Base-by-base conservation (phyloP, 768 basidiomycete genomes). In the Suillus lakei region DNA sequence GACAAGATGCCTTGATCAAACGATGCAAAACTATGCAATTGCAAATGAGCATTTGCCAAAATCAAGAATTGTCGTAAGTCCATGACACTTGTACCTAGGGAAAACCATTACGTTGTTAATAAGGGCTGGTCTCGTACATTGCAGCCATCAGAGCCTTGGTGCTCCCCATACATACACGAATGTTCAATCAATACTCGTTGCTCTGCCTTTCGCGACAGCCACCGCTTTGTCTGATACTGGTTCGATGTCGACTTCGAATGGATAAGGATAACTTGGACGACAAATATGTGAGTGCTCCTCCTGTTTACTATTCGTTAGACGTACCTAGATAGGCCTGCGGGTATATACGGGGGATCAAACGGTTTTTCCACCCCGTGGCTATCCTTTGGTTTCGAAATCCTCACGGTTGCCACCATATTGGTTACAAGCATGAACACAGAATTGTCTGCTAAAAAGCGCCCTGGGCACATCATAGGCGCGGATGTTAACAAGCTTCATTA, bases 181-280 rank as follows among this genome's bases (percentile, higher is more conserved):
- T 26, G 1, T 26, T 58, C 58, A 59, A 41, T 59, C 26, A 21
- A 21, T 26, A 26, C 2, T 38, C 16, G 10, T 39, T 26, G 56
- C 18, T 41, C 18, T 59, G 16, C 26, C 39, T 28, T 71, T 65
- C 56, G 71, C 64, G 5, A 21, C 30, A 7, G 62, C 53, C n/a
- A 71, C 58, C 34, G 54, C 59, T 26, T 44, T 43, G 23, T 68
- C 60, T 16, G 69, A 70, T 9, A 46, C 10, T 13, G 69, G 69
- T 46, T 59, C 58, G 38, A 70, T 61, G 36, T 62, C 63, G 8
- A 70, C 63, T 1, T 67, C 60, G 23, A 70, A 70, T 18, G 21
- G 30, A 32, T 48, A 38, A 13, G 69, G 69, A 30, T 28, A 70
- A 18, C 66, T 70, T 30, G 3, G 12, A 39, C 18, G 9, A 38